phyloP scores from a whole-genome alignment of 768 basidiomycete species.

The Exidia glandulosa region DNA sequence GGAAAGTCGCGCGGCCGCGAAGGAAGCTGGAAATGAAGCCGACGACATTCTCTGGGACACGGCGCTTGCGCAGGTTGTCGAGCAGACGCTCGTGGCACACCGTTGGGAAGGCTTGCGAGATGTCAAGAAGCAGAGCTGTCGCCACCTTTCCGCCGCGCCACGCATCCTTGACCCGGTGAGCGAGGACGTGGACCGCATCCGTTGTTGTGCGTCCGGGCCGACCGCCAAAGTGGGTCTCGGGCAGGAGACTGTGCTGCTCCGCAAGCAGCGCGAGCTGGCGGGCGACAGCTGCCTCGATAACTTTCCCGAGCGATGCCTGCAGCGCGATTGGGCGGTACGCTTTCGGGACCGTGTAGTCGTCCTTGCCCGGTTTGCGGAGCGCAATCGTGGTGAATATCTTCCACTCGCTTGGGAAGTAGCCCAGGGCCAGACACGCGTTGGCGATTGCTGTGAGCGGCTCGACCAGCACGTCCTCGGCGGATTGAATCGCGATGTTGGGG shows the following conservation, averaged over 20 bases:
- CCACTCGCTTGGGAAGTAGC: constrained; percentile 15
- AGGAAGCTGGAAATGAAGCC: neutral
- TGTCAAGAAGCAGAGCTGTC: constrained; percentile 28
- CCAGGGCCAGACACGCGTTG: neutral
- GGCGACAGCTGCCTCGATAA: constrained; percentile 14
- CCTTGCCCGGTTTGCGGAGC: constrained; percentile 24
- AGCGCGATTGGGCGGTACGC: constrained; percentile 29
- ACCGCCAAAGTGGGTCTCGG: constrained; percentile 27
- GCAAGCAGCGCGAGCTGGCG: constrained; percentile 13
- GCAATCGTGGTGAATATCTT: constrained; percentile 18
- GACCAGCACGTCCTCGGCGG: too few species aligned
- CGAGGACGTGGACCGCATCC: constrained; percentile 22
- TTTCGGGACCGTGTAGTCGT: constrained; percentile 21
- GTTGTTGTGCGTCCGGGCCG: constrained; percentile 27
- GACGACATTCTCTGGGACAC: constrained; percentile 1
- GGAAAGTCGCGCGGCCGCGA: neutral
- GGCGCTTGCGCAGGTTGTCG: constrained; percentile 8
- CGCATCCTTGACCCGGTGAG: constrained; percentile 3
- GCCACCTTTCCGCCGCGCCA: constrained; percentile 24
- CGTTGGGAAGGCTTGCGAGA: constrained; percentile 35
- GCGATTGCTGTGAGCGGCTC: neutral
- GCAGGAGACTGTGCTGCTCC: constrained; percentile 23
- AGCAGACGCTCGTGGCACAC: constrained; percentile 8
- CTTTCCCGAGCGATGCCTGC: constrained; percentile 21
- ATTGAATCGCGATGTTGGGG: too few species aligned